phyloP scores from a whole-genome alignment of 179 eudicot genomes.

The Beta corolliflora region DNA sequence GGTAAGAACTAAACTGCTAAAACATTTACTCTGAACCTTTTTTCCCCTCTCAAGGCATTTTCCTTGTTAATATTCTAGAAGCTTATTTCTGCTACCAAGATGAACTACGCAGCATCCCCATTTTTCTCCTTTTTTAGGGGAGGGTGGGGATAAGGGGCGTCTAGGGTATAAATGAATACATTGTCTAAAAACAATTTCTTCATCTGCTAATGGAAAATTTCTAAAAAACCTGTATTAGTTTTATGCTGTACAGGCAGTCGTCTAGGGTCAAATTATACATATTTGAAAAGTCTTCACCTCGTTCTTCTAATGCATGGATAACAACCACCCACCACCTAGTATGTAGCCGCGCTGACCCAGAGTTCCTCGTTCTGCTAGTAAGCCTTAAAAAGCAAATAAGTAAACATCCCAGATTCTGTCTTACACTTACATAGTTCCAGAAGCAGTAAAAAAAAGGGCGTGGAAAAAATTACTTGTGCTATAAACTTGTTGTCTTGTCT shows the following conservation, averaged over 20 bases:
- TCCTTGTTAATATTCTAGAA: neutral
- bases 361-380: neutral
- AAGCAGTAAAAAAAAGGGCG: neutral
- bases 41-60: neutral
- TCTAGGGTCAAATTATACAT: neutral
- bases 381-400: neutral
- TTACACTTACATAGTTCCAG: neutral
- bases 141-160: no score
- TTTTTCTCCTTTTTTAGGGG: no score
- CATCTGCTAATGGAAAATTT: neutral
- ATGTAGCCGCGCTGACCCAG: neutral
- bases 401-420: neutral
- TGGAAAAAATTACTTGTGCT: neutral
- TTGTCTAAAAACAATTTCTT: neutral
- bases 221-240: neutral
- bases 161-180: no score
- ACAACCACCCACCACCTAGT: neutral
- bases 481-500: neutral
- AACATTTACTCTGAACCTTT: neutral
- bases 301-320: neutral
- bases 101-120: no score
- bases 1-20: conserved; percentile 43
- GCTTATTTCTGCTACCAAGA: neutral
- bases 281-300: no score
- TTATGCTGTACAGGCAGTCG: neutral